A percentile compares a stretch with the other conserved stretches of the same genome.
These are phyloP conservation scores for Cochlearia excelsa DNA, from an alignment of 345 rosid genomes.

Conservation along the genomic window DNA sequence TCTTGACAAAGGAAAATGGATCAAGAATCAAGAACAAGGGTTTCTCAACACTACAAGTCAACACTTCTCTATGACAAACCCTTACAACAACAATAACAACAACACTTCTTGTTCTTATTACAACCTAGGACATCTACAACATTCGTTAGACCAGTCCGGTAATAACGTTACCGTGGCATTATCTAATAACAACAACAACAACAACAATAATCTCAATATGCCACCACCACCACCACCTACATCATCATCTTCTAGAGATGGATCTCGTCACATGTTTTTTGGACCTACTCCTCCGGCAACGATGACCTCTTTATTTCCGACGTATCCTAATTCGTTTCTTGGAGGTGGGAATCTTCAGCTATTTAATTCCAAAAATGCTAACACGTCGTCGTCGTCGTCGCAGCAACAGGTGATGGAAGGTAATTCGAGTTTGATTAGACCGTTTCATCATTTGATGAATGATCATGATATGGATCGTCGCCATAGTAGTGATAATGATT, in stretches of 20 bases:
- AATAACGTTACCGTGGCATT: conserved; percentile 55
- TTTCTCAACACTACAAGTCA: conserved; percentile 33
- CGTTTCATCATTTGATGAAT: conserved; percentile 43
- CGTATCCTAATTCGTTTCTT: conserved; percentile 44
- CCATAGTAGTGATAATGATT: conserved; percentile 37
- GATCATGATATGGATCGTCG: conserved; percentile 41
- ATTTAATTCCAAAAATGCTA: not conserved
- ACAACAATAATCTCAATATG: conserved; percentile 34
- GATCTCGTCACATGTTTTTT: conserved; percentile 48
- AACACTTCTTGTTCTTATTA: conserved; percentile 43
- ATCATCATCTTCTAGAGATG: conserved; percentile 29
- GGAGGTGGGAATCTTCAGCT: conserved; percentile 36
- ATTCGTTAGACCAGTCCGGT: conserved; percentile 68
- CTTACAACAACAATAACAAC: conserved; percentile 41
- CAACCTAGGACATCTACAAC: conserved; percentile 63
- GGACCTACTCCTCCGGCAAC: conserved; percentile 51
- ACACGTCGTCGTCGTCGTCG: conserved; percentile 33
- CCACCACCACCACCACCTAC: conserved; percentile 31
- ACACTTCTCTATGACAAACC: conserved; percentile 40
- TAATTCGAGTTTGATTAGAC: conserved; percentile 39
- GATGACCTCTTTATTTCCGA: conserved; percentile 52
- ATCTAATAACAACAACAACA: conserved; percentile 39
- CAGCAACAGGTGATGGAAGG: conserved; percentile 40
- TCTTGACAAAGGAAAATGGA: conserved; percentile 65
- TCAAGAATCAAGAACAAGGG: conserved; percentile 44